Conservation (phyloP, 106 monocot species). For the Hemerocallis citrina region DNA sequence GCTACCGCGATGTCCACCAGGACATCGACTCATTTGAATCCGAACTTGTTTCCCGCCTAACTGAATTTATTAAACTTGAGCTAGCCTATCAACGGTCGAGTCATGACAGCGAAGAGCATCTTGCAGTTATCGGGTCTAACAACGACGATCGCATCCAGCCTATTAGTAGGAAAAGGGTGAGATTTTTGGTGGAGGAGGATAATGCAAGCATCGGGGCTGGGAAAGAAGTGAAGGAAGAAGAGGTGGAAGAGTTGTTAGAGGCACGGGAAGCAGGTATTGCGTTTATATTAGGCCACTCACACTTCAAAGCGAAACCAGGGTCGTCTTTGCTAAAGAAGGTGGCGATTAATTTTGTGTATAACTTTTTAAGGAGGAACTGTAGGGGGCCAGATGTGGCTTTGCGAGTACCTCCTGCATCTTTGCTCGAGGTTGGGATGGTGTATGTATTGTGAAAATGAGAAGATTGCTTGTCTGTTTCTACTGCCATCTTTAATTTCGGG, state of each 20-base stretch:
- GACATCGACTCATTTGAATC: conserved; percentile 64
- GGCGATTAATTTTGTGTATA: conserved; percentile 43
- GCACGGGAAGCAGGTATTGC: conserved; percentile 49
- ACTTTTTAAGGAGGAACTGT: conserved; percentile 63
- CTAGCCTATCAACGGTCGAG: not conserved
- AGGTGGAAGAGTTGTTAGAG: conserved; percentile 36
- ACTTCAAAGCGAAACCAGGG: conserved; percentile 49
- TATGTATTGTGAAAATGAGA: conserved; percentile 14
- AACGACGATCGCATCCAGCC: not conserved
- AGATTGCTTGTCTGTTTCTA: not conserved
- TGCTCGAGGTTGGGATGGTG: conserved; percentile 72
- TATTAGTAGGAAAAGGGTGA: conserved; percentile 27
- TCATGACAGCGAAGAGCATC: conserved; percentile 12
- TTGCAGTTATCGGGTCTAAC: conserved; percentile 32
- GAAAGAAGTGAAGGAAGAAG: conserved; percentile 22
- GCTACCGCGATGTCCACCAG: conserved; percentile 70
- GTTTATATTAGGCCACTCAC: conserved; percentile 59
- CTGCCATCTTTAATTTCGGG: not conserved
- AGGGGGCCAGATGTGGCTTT: conserved; percentile 55
- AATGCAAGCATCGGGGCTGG: not conserved
- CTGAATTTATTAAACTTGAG: conserved; percentile 42
- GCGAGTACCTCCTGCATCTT: conserved; percentile 48
- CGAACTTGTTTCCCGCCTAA: conserved; percentile 38
- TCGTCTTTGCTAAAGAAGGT: conserved; percentile 51
- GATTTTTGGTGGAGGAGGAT: conserved; percentile 33